Evolutionary conservation across 2,329 filamentous ascomycete species (phyloP).

Genomic region (Endocalyx cinctus): DNA sequence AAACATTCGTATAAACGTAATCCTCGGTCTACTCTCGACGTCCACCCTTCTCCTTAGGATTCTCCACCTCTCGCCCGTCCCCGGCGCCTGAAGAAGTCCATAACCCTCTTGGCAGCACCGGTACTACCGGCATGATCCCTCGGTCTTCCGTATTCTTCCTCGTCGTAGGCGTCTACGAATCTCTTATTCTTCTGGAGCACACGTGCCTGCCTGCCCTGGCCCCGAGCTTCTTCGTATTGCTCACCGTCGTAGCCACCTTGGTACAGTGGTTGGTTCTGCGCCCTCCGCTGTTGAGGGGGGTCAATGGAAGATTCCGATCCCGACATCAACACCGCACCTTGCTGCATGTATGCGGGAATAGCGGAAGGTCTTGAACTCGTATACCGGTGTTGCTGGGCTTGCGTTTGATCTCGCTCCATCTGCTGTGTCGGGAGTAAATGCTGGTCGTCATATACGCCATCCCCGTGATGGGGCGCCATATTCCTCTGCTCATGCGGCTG

Average conservation of each 20-base stretch:
- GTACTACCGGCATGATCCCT: slow-evolving; percentile 74
- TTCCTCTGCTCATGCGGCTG: slow-evolving; percentile 13
- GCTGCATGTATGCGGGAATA: slow-evolving; percentile 43
- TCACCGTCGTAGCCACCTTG: slow-evolving; percentile 41
- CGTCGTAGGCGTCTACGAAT: slow-evolving; percentile 85
- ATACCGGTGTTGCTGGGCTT: slow-evolving; percentile 38
- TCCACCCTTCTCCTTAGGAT: slow-evolving; percentile 22
- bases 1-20: too few species aligned
- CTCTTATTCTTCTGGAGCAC: slow-evolving; percentile 82
- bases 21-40: too few species aligned
- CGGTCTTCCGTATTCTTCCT: slow-evolving; percentile 55
- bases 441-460: slow-evolving; percentile 33
- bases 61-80: slow-evolving; percentile 68
- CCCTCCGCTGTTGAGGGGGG: slow-evolving; percentile 34
- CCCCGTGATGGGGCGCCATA: slow-evolving; percentile 29
- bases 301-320: slow-evolving; percentile 53
- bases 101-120: slow-evolving; percentile 84
- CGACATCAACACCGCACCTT: slow-evolving; percentile 42
- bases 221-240: slow-evolving; percentile 35
- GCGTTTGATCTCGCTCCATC: too few species aligned
- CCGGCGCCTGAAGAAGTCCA: slow-evolving; percentile 95
- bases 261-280: slow-evolving; percentile 39
- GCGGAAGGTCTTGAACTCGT: slow-evolving; percentile 38
- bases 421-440: slow-evolving; percentile 12
- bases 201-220: slow-evolving; percentile 35